These are phyloP conservation scores for Ogataea hybrid DNA, from an alignment of 1,139 yeast genomes.

Conservation along the genomic window DNA sequence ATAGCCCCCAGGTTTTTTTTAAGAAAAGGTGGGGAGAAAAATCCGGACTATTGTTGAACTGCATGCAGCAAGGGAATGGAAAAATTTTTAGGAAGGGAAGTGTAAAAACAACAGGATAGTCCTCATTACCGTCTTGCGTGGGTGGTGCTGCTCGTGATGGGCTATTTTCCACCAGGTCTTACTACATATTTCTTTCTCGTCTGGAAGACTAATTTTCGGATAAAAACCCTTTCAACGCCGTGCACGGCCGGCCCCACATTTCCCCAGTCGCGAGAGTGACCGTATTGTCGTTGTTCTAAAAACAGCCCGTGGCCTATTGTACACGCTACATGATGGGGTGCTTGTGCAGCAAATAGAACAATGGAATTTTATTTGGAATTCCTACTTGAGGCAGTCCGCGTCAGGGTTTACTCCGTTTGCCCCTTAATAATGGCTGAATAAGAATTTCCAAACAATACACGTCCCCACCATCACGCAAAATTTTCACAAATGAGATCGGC, in stretches of 20 bases:
- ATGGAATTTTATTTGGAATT: not conserved
- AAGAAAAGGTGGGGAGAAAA: too few relatives aligned
- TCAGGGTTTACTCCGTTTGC: not conserved
- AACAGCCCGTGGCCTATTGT: not conserved
- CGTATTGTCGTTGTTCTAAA: not conserved
- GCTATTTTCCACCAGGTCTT: too few relatives aligned
- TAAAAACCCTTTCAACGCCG: not conserved
- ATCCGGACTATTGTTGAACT: slow-evolving; percentile 7
- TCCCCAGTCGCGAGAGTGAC: slow-evolving; percentile 2
- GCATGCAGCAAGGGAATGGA: slow-evolving; percentile 1
- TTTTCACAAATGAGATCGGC: too few relatives aligned
- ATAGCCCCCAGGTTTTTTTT: too few relatives aligned
- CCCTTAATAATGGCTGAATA: not conserved
- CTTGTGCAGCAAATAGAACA: not conserved
- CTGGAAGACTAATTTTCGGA: not conserved
- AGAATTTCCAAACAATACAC: not conserved
- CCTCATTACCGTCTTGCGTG: too few relatives aligned
- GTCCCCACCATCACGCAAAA: too few relatives aligned
- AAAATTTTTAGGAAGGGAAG: not conserved
- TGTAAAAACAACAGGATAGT: not conserved
- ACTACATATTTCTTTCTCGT: not conserved
- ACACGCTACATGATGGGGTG: not conserved
- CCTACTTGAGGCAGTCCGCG: not conserved
- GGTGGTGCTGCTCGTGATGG: too few relatives aligned
- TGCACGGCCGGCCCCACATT: slow-evolving; percentile 3